Percentiles rank a stretch among this genome's conserved stretches.
Conservation (phyloP, 1,284 basidiomycete genomes). For the Ceratobasidium sp. region DNA sequence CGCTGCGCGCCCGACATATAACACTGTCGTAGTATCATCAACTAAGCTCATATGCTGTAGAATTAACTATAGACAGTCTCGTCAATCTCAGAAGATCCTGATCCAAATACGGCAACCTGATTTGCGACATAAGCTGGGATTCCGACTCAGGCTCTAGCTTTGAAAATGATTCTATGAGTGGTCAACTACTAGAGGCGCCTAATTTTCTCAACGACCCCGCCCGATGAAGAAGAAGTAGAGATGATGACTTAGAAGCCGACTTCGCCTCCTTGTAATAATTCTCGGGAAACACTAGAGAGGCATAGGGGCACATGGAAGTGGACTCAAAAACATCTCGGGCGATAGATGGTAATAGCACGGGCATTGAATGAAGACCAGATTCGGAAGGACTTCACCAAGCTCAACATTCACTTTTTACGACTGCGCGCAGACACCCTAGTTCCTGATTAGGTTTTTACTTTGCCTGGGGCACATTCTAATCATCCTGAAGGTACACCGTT, state of each 20-base stretch:
- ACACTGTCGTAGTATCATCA: too few relatives aligned
- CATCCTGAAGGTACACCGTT: background rate
- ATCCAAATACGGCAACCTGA: too few relatives aligned
- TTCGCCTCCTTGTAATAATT: slow-evolving; percentile 85
- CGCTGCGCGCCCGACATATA: too few relatives aligned
- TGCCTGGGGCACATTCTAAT: slow-evolving; percentile 52
- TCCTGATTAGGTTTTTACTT: slow-evolving; percentile 89
- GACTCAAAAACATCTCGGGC: slow-evolving; percentile 38
- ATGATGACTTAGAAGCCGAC: slow-evolving; percentile 82
- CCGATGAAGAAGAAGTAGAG: slow-evolving; percentile 85
- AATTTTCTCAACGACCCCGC: slow-evolving; percentile 63
- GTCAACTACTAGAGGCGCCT: background rate
- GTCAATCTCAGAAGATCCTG: too few relatives aligned
- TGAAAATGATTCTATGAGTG: background rate
- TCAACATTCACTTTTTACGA: slow-evolving; percentile 81
- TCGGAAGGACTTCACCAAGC: slow-evolving; percentile 79
- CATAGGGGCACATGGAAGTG: background rate
- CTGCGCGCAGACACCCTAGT: slow-evolving; percentile 78
- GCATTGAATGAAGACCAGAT: slow-evolving; percentile 42
- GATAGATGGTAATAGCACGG: slow-evolving; percentile 46
- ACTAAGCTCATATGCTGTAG: too few relatives aligned
- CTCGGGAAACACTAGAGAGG: slow-evolving; percentile 62
- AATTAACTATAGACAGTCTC: too few relatives aligned
- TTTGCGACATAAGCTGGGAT: too few relatives aligned
- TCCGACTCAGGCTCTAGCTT: background rate